phyloP scores from a whole-genome alignment of 257 asterid genomes.

The Primulina huaijiensis region DNA sequence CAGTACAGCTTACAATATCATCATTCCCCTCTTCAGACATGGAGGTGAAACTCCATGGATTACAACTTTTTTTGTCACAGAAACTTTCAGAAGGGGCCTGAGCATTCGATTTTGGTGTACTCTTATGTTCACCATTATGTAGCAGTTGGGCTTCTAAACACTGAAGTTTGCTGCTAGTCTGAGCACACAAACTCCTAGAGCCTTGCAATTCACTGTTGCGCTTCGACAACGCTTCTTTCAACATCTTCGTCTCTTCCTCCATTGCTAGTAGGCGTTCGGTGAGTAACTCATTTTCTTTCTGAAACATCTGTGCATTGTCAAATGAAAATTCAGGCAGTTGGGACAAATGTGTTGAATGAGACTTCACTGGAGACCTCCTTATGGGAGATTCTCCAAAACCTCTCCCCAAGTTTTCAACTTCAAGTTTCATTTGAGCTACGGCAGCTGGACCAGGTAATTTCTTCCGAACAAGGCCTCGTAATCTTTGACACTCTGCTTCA shows the following conservation, averaged over 20 bases:
- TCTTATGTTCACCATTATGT: constrained; percentile 50
- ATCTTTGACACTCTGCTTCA: constrained; percentile 95
- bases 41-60: constrained; percentile 62
- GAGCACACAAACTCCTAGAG: constrained; percentile 69
- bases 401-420: constrained; percentile 78
- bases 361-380: constrained; percentile 74
- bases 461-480: constrained; percentile 92
- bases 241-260: constrained; percentile 96
- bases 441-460: constrained; percentile 98
- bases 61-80: constrained; percentile 37
- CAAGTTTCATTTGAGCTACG: constrained; percentile 95
- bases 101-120: constrained; percentile 36
- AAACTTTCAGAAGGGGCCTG: constrained; percentile 41
- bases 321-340: constrained; percentile 57
- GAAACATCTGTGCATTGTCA: constrained; percentile 60
- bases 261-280: constrained; percentile 72
- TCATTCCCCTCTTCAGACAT: constrained; percentile 84
- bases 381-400: constrained; percentile 73
- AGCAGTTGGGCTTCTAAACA: constrained; percentile 67
- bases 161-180: constrained; percentile 75
- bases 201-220: constrained; percentile 86
- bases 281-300: constrained; percentile 67
- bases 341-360: constrained; percentile 60
- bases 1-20: constrained; percentile 64
- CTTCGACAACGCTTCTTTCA: constrained; percentile 86